Base-by-base conservation (phyloP, 2,329 filamentous ascomycete genomes). In the Neospermospora avenae region DNA sequence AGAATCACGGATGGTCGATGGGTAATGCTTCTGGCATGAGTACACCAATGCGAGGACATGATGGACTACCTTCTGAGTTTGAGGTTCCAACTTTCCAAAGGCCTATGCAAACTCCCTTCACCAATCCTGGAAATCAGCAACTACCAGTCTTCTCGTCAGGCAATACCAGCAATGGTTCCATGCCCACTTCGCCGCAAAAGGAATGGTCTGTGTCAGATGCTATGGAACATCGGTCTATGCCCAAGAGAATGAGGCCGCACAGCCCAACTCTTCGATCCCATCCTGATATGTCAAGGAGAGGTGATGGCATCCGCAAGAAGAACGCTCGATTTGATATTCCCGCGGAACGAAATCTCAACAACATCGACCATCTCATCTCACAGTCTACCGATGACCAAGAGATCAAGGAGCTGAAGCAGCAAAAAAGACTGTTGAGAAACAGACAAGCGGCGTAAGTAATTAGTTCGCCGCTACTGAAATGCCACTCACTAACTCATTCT, bases 271-370 rank as follows among this genome's bases (percentile, higher is more conserved):
- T 88, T 75, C 84, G 86, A 72, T 89, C 84, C 68, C 89, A 90
- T 77, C 91, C 92, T 63, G 88, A 93, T 58, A 80, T 90, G 74
- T 82, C 70, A 13, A 67, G 72, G 57, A 67, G 72, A 56, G 70
- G 71, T 35, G 71, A 74, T 56, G 71, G 95, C 63, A 96, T 98
- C 75, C 86, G 95, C 71, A 99, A 99, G 86, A 98, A 98, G 88
- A 99, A 98, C 72, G 92, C 93, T 66, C 89, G 93, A 68, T 97
- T 98, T 76, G 93, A 98, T 72, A 99, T 99, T 68, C 95, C 95
- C 10, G 87, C 90, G 46, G 95, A 97, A 77, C 86, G 93, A 64
- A 98, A 93, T 71, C 84, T 99, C 68, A 87, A 84, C 80, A 98
- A 96, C 77, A 98, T 99, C 76, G 95, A 99, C 75, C 84, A 91